Percentiles rank a stretch among this genome's conserved stretches.
Conservation (phyloP, 148 eudicot species). For the Chenopodium suecicum region DNA sequence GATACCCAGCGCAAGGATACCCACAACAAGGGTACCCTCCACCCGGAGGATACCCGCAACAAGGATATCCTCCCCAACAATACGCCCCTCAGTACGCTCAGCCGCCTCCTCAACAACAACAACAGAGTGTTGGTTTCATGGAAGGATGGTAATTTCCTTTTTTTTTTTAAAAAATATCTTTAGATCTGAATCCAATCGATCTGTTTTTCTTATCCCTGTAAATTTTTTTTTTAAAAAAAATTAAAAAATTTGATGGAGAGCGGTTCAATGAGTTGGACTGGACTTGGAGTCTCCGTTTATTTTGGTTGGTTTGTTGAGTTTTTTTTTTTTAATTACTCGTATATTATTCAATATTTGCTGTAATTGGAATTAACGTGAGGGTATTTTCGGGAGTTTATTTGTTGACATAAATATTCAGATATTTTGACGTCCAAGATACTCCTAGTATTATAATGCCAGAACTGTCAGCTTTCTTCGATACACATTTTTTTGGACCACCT, state of each 20-base stretch:
- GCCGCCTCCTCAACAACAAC: constrained; percentile 55
- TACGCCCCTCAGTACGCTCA: constrained; percentile 29
- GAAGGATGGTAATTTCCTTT: constrained; percentile 59
- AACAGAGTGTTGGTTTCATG: constrained; percentile 38
- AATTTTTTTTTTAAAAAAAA: not conserved
- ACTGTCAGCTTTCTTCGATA: not conserved
- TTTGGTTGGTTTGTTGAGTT: not conserved
- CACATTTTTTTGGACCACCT: not conserved
- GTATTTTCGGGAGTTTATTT: not conserved
- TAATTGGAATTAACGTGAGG: not conserved
- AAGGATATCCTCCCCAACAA: constrained; percentile 19
- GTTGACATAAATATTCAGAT: not conserved
- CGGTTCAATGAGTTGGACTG: not conserved
- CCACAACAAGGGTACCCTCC: constrained; percentile 42
- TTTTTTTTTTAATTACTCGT: not conserved
- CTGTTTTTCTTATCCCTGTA: not conserved
- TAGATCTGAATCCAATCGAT: constrained; percentile 18
- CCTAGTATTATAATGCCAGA: not conserved
- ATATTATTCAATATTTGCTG: not conserved
- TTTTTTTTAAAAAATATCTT: not conserved
- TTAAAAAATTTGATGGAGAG: not conserved
- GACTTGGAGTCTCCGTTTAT: not conserved
- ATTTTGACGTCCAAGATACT: not conserved
- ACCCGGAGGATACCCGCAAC: constrained; percentile 19
- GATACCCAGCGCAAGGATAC: constrained; percentile 52